A percentile compares a stretch with the other conserved stretches of the same genome.
These are phyloP conservation scores for Colletotrichum sojae DNA, from an alignment of 2,329 filamentous ascomycete genomes.

Conservation along the genomic window DNA sequence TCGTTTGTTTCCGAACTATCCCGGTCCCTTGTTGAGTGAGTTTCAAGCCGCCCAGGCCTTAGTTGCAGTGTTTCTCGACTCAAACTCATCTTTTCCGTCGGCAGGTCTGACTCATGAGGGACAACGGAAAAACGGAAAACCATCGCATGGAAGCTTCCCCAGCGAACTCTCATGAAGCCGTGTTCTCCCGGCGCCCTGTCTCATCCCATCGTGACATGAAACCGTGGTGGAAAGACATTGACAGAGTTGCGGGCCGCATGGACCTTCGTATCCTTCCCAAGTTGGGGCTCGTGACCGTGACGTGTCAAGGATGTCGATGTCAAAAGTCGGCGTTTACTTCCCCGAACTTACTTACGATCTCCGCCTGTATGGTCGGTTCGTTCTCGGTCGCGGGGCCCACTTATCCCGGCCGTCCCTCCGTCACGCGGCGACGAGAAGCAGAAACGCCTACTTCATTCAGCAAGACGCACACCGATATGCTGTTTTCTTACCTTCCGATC, in stretches of 20 bases:
- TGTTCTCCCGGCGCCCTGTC: not conserved
- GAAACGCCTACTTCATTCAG: too few relatives aligned
- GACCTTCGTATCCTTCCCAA: not conserved
- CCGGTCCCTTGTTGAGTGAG: not conserved
- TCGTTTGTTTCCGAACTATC: too few relatives aligned
- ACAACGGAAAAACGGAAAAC: not conserved
- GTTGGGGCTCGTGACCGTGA: not conserved
- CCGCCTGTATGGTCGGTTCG: too few relatives aligned
- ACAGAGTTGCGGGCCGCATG: slow-evolving; percentile 2
- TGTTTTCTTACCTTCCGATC: too few relatives aligned
- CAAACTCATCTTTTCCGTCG: not conserved
- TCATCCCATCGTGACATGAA: slow-evolving; percentile 7
- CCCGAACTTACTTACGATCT: too few relatives aligned
- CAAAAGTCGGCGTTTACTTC: not conserved
- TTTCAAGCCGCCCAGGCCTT: not conserved
- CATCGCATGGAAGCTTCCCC: not conserved
- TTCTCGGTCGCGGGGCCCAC: too few relatives aligned
- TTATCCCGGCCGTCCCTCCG: too few relatives aligned
- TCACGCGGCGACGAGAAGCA: too few relatives aligned
- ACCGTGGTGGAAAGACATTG: not conserved
- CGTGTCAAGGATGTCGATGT: not conserved
- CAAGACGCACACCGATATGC: too few relatives aligned
- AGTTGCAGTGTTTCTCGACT: not conserved
- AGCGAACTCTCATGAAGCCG: not conserved
- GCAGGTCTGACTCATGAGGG: not conserved